Conservation (phyloP, 345 rosid genomes). For the Populus nigra region DNA sequence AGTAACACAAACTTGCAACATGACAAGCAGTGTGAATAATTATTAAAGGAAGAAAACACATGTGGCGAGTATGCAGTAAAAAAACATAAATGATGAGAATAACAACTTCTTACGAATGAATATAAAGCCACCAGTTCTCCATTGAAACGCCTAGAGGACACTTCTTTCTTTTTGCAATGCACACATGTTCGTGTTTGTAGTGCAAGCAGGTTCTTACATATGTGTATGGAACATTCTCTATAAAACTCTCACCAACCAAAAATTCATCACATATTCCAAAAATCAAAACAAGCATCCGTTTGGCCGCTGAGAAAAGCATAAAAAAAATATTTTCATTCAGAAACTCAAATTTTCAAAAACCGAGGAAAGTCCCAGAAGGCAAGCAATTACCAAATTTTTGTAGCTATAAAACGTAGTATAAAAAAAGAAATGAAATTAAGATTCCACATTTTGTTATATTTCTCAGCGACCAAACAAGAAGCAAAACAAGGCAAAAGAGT, state of each 20-base stretch:
- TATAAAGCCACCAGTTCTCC: slow-evolving; percentile 74
- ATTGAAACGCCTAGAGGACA: slow-evolving; percentile 54
- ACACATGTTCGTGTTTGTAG: slow-evolving; percentile 37
- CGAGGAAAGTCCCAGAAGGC: background rate
- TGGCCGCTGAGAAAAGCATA: slow-evolving; percentile 34
- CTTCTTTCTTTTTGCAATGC: slow-evolving; percentile 52
- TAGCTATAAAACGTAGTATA: background rate
- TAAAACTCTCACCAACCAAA: slow-evolving; percentile 48
- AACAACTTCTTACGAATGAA: slow-evolving; percentile 84
- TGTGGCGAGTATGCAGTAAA: slow-evolving; percentile 14
- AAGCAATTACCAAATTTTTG: background rate
- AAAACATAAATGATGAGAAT: slow-evolving; percentile 18
- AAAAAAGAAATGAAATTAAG: background rate
- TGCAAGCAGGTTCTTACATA: slow-evolving; percentile 58
- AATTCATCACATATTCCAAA: slow-evolving; percentile 31
- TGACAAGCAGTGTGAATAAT: slow-evolving; percentile 9
- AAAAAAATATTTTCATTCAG: background rate
- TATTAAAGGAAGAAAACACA: slow-evolving; percentile 4
- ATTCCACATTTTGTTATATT: background rate
- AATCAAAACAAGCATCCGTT: slow-evolving; percentile 15
- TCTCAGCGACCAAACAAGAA: slow-evolving; percentile 37
- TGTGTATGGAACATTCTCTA: slow-evolving; percentile 41
- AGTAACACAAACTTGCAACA: slow-evolving; percentile 9
- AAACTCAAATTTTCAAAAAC: background rate
- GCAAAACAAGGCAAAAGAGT: background rate